A percentile compares a stretch with the other conserved stretches of the same genome.
Conservation (phyloP, 768 basidiomycete species). For the Mycena crocata region DNA sequence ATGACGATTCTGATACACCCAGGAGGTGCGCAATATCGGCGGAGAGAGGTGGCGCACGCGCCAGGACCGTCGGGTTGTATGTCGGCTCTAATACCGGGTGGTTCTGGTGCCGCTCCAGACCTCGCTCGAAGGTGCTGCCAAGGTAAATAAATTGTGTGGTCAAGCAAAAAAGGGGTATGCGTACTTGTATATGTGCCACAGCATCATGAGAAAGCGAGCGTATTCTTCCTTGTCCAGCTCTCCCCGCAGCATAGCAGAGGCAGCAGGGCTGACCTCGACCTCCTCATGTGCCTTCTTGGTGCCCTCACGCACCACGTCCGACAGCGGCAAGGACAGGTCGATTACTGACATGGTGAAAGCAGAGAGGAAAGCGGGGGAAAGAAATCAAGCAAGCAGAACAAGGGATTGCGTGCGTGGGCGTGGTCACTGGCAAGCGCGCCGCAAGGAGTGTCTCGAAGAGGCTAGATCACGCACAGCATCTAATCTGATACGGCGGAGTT, state of each 20-base stretch:
- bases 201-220: slow-evolving; percentile 76
- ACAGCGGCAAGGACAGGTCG: slow-evolving; percentile 57
- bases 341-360: slow-evolving; percentile 45
- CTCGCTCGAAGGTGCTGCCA: slow-evolving; percentile 65
- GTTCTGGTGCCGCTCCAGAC: slow-evolving; percentile 67
- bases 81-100: slow-evolving; percentile 74
- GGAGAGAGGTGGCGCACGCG: slow-evolving; percentile 68
- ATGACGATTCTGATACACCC: slow-evolving; percentile 59
- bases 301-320: slow-evolving; percentile 59
- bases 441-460: slow-evolving; percentile 4
- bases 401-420: slow-evolving; percentile 18
- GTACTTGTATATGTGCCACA: slow-evolving; percentile 85
- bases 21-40: slow-evolving; percentile 76
- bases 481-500: too few relatives aligned
- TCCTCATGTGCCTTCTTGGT: slow-evolving; percentile 66
- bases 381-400: slow-evolving; percentile 1
- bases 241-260: slow-evolving; percentile 67
- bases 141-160: background rate
- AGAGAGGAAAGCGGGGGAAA: background rate
- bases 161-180: slow-evolving; percentile 39
- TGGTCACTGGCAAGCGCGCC: slow-evolving; percentile 23
- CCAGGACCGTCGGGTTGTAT: slow-evolving; percentile 77
- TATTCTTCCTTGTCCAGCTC: slow-evolving; percentile 74
- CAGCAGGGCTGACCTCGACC: slow-evolving; percentile 69
- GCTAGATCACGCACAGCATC: too few relatives aligned